Conservation (phyloP, 1,284 basidiomycete genomes). For the Chalciporus piperatoides region DNA sequence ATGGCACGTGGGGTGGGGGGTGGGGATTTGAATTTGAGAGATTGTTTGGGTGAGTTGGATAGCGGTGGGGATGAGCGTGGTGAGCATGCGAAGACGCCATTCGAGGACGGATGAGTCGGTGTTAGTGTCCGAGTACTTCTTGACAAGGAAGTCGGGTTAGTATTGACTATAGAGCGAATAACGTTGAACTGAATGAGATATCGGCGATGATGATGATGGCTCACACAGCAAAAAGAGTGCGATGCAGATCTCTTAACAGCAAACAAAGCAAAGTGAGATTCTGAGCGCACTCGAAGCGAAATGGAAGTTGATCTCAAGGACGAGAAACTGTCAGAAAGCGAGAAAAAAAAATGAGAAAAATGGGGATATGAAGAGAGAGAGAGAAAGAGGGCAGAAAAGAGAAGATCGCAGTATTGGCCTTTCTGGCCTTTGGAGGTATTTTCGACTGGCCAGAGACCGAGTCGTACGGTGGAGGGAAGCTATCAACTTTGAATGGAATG, state of each 20-base stretch:
- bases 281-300: constrained; percentile 34
- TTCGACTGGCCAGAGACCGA: not conserved
- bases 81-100: constrained; percentile 32
- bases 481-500: constrained; percentile 18
- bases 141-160: constrained; percentile 10
- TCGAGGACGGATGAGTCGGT: constrained; percentile 12
- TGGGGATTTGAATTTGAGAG: constrained; percentile 31
- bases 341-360: not conserved
- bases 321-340: not conserved
- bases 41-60: constrained; percentile 34
- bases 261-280: constrained; percentile 3
- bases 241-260: constrained; percentile 19
- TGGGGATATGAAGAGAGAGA: constrained; percentile 14
- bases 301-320: constrained; percentile 12
- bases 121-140: constrained; percentile 15
- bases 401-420: not conserved
- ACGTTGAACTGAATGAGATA: constrained; percentile 23
- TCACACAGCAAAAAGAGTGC: constrained; percentile 4
- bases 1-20: constrained; percentile 36
- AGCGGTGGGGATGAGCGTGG: constrained; percentile 32
- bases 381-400: constrained; percentile 16
- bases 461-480: constrained; percentile 25
- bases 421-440: no score
- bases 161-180: constrained; percentile 6
- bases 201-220: constrained; percentile 19